Conservation (phyloP, 148 eudicot genomes). For the Dianthus caryophyllus region DNA sequence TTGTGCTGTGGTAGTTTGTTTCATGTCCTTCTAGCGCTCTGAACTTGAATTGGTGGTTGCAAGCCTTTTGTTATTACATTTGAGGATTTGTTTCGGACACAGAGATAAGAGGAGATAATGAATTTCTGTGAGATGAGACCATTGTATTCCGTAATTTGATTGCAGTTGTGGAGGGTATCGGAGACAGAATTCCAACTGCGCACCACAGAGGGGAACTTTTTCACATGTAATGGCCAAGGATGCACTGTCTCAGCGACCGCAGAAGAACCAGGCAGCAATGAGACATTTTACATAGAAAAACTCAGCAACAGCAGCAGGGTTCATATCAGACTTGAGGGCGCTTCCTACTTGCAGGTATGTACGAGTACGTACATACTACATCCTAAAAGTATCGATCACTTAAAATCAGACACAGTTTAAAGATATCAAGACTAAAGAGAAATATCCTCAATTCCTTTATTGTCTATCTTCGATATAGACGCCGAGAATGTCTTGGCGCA, state of each 20-base stretch:
- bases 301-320: conserved; percentile 37
- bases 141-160: conserved; percentile 5
- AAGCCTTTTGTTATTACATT: not conserved
- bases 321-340: conserved; percentile 49
- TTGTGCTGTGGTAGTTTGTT: not conserved
- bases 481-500: too few relatives aligned
- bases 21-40: too few relatives aligned
- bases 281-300: conserved; percentile 60
- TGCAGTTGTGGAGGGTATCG: conserved; percentile 75
- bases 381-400: too few relatives aligned
- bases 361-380: not conserved
- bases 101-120: not conserved
- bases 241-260: conserved; percentile 43
- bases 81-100: not conserved
- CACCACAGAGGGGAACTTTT: conserved; percentile 51
- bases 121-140: not conserved
- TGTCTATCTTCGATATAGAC: too few relatives aligned
- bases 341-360: conserved; percentile 62
- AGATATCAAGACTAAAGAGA: not conserved
- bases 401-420: too few relatives aligned
- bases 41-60: too few relatives aligned
- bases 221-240: conserved; percentile 48
- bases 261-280: conserved; percentile 39
- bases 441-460: too few relatives aligned
- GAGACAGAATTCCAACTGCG: conserved; percentile 56